Evolutionary conservation across 352 stramenopile species (phyloP).

Genomic region (Peronosclerospora sorghi): DNA sequence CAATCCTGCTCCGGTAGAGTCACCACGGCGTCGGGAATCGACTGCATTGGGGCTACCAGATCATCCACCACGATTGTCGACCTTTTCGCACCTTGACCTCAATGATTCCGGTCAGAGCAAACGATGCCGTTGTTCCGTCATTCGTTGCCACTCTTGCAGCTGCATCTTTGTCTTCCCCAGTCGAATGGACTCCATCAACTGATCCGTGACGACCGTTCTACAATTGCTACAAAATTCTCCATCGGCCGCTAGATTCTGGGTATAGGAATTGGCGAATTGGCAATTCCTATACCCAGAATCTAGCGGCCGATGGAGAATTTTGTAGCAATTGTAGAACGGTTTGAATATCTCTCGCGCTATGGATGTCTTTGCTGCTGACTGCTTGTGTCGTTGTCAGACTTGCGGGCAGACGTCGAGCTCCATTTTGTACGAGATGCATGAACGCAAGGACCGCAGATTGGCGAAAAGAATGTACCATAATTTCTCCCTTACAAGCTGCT

Average conservation of each 20-base stretch:
- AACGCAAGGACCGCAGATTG: too few species aligned
- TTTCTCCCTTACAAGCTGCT: too few species aligned
- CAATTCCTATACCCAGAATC: conserved; percentile 67
- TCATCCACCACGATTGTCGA: conserved; percentile 21
- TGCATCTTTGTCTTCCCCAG: conserved; percentile 60
- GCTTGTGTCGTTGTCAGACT: too few species aligned
- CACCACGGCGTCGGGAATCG: conserved; percentile 10
- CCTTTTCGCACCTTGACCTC: conserved; percentile 23
- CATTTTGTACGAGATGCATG: too few species aligned
- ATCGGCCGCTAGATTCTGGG: conserved; percentile 33
- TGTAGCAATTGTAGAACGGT: conserved; percentile 52
- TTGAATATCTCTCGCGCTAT: too few species aligned
- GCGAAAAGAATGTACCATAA: too few species aligned
- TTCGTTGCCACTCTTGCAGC: conserved; percentile 37
- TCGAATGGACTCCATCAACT: conserved; percentile 73
- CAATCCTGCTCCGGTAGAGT: conserved; percentile 14
- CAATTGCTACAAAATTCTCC: conserved; percentile 51
- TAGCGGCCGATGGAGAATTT: conserved; percentile 31
- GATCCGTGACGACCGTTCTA: conserved; percentile 50
- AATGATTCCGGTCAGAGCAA: conserved; percentile 15
- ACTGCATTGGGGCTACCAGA: conserved; percentile 18
- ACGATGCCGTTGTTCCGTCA: conserved; percentile 46
- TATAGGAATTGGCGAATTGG: conserved; percentile 79
- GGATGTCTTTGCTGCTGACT: too few species aligned
- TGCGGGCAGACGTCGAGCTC: too few species aligned